Base-by-base conservation (phyloP, 306 rosid genomes). In the Fagus crenata region DNA sequence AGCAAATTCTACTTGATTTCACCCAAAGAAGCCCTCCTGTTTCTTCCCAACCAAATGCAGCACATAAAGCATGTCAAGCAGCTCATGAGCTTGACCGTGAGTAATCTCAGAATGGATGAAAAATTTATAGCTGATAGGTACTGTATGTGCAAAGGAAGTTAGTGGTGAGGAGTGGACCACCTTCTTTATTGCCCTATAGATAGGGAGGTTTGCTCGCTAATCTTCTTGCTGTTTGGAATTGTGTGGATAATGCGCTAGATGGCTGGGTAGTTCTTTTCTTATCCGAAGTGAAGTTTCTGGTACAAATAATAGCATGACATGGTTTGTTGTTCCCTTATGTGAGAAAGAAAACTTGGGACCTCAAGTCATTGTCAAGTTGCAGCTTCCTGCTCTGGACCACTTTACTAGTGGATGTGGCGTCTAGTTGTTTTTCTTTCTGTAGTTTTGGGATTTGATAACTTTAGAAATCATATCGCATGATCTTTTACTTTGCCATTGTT, bases 21-120 rank as follows among this genome's bases (percentile, higher is more conserved):
- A 58, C 14, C 64, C 36, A 58, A 32, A 28, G 36, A 58, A 58
- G 8, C 12, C 64, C 31, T 58, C 55, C 14, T 8, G 4, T 46
- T 46, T 46, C 64, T 58, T 58, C 32, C 64, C 64, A 58, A 28
- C 64, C 32, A 58, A 58, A 58, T 8, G 64, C 64, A 58, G 35
- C 33, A 58, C 64, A 28, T 22, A 58, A 58, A 35, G 36, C 35
- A 18, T 58, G 64, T 58, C 64, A 58, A 58, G 64, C 64, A 3
- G 12, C 64, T 58, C 64, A 18, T 28, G 14, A 31, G 9, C 14
- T 58, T 8, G 36, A 58, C 36, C 22, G 14, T 46, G 36, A 32
- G 22, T 58, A 28, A 58, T 28, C 51, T 18, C 36, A 58, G 36
- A 28, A 22, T 18, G 36, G 14, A 28, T 58, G 1, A 22, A 18